A percentile compares a stretch with the other conserved stretches of the same genome.
Conservation (phyloP, 1,139 yeast species). For the Entelexis sorbosivorans region DNA sequence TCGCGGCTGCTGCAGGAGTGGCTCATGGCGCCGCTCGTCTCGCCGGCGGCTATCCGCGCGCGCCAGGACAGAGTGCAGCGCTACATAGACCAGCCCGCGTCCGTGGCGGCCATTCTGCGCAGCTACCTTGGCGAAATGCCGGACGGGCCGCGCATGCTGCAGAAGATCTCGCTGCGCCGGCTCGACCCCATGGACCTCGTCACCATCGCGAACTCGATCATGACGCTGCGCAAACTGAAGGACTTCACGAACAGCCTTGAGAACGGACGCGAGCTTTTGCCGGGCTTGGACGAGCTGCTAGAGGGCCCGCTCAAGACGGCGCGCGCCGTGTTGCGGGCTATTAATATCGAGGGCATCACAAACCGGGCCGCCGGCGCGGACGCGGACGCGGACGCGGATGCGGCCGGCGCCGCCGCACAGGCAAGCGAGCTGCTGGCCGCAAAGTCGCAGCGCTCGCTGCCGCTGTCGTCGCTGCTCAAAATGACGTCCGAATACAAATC, state of each 20-base stretch:
- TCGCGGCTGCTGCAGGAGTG: constrained; percentile 65
- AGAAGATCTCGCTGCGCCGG: constrained; percentile 32
- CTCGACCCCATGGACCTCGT: constrained; percentile 38
- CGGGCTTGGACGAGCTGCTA: background rate
- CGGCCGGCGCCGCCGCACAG: background rate
- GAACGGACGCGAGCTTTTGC: background rate
- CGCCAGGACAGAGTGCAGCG: constrained; percentile 55
- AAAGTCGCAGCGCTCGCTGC: background rate
- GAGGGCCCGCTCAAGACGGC: constrained; percentile 17
- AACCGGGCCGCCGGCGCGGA: background rate
- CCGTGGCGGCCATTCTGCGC: constrained; percentile 32
- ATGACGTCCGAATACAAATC: constrained; percentile 15
- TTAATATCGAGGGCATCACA: constrained; percentile 6
- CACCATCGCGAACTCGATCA: constrained; percentile 36
- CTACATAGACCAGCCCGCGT: constrained; percentile 37
- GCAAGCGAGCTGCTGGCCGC: background rate
- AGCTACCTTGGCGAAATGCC: constrained; percentile 14
- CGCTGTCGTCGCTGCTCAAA: background rate
- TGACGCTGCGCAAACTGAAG: constrained; percentile 25
- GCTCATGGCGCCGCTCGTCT: constrained; percentile 70
- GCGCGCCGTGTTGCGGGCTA: constrained; percentile 17
- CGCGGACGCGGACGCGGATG: too few relatives aligned
- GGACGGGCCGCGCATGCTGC: constrained; percentile 39
- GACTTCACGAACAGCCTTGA: constrained; percentile 8
- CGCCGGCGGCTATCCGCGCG: constrained; percentile 41